Percentiles rank a stretch among this genome's conserved stretches.
These are phyloP conservation scores for Flaveria linearis DNA, from an alignment of 129 eudicot species.

Conservation along the genomic window DNA sequence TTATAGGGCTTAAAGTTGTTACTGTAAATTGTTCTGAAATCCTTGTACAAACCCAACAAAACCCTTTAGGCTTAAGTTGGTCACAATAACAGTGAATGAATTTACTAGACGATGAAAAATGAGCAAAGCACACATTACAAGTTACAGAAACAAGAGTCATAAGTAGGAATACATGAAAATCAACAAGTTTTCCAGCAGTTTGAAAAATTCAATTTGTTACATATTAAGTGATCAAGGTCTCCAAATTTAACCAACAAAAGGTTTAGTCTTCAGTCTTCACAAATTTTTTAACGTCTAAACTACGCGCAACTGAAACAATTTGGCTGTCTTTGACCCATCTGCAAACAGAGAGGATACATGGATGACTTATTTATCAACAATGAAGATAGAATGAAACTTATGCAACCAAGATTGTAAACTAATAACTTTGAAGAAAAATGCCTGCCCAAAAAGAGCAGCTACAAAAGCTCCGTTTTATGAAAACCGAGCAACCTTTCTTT, in stretches of 20 bases:
- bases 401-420: not conserved
- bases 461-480: not conserved
- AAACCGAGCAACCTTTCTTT: not conserved
- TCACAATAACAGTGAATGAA: not conserved
- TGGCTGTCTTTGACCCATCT: conserved; percentile 12
- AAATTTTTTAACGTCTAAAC: not conserved
- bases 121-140: not conserved
- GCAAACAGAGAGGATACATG: not conserved
- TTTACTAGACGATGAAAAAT: not conserved
- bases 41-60: no score
- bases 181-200: not conserved
- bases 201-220: not conserved
- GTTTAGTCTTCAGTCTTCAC: conserved; percentile 17
- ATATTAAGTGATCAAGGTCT: conserved; percentile 15
- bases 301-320: not conserved
- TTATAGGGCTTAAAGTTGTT: no score
- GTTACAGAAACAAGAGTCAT: not conserved
- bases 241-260: conserved; percentile 13
- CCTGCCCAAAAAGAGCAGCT: no score
- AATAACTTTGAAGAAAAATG: not conserved
- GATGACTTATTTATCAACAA: conserved; percentile 11
- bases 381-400: conserved; percentile 1
- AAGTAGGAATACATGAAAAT: not conserved
- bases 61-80: not conserved
- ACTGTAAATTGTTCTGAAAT: no score